Conservation (phyloP, 2,329 filamentous ascomycete species). For the Ceratocystis huliohia region DNA sequence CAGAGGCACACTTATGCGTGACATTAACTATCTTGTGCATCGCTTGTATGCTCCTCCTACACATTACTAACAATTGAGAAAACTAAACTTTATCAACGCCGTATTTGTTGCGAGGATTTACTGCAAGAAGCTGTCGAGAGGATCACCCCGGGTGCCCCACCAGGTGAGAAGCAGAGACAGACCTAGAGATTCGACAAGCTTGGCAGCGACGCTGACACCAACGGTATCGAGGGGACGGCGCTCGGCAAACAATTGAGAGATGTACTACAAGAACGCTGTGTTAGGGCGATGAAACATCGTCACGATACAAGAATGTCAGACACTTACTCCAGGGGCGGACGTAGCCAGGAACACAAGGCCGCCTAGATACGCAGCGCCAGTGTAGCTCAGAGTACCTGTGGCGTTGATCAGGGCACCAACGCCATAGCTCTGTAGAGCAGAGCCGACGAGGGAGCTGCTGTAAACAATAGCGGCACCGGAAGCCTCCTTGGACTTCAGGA, state of each 20-base stretch:
- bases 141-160: constrained; percentile 94
- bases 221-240: constrained; percentile 85
- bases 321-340: constrained; percentile 69
- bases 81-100: neutral
- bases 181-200: constrained; percentile 85
- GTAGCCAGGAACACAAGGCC: constrained; percentile 83
- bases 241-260: constrained; percentile 77
- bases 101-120: constrained; percentile 10
- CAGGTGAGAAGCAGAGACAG: constrained; percentile 86
- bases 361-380: constrained; percentile 90
- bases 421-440: constrained; percentile 77
- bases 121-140: constrained; percentile 50
- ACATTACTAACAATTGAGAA: constrained; percentile 13
- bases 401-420: constrained; percentile 86
- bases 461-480: constrained; percentile 75
- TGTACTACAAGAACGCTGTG: constrained; percentile 44
- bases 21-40: neutral
- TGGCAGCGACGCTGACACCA: constrained; percentile 69
- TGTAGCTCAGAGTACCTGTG: constrained; percentile 89
- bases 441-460: constrained; percentile 82
- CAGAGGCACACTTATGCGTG: neutral
- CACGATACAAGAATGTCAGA: neutral
- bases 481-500: constrained; percentile 85
- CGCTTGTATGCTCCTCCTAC: constrained; percentile 8
- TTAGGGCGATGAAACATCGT: neutral